These are phyloP conservation scores for Aureobasidium subglaciale DNA, from an alignment of 2,329 filamentous ascomycete genomes.

Conservation along the genomic window DNA sequence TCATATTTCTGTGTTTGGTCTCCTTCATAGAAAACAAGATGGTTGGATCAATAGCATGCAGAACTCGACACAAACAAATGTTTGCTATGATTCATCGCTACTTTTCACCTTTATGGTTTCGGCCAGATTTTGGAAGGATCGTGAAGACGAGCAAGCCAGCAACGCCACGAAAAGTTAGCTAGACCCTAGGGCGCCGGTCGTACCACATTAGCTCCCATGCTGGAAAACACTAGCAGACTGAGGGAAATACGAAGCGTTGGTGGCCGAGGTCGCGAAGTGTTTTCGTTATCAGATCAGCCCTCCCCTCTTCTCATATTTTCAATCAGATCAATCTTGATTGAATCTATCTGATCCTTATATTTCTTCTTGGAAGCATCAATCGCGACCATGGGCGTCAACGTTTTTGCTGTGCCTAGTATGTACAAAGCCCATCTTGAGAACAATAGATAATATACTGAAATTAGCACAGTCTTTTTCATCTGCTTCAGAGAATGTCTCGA, in stretches of 20 bases:
- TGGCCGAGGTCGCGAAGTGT: slow-evolving; percentile 9
- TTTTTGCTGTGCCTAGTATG: slow-evolving; percentile 63
- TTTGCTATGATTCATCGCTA: neutral
- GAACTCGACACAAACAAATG: neutral
- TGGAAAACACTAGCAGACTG: neutral
- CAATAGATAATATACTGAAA: slow-evolving; percentile 25
- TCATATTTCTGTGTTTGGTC: no score
- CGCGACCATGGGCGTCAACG: slow-evolving; percentile 52
- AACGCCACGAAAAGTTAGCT: slow-evolving; percentile 3
- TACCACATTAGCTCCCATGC: neutral
- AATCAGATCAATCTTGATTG: slow-evolving; percentile 11
- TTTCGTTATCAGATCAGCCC: slow-evolving; percentile 19
- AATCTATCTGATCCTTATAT: slow-evolving; percentile 9
- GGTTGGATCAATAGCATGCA: no score
- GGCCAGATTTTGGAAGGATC: neutral
- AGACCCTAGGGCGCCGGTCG: neutral
- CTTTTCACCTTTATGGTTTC: neutral
- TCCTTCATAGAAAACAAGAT: no score
- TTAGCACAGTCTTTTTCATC: slow-evolving; percentile 64
- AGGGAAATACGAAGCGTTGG: neutral
- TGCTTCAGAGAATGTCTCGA: slow-evolving; percentile 81
- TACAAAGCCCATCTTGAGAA: neutral
- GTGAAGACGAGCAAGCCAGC: neutral
- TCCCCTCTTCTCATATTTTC: slow-evolving; percentile 17
- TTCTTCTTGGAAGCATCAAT: neutral